Conservation (phyloP, 176 grass and related monocot species). For the Phoenix dactylifera region DNA sequence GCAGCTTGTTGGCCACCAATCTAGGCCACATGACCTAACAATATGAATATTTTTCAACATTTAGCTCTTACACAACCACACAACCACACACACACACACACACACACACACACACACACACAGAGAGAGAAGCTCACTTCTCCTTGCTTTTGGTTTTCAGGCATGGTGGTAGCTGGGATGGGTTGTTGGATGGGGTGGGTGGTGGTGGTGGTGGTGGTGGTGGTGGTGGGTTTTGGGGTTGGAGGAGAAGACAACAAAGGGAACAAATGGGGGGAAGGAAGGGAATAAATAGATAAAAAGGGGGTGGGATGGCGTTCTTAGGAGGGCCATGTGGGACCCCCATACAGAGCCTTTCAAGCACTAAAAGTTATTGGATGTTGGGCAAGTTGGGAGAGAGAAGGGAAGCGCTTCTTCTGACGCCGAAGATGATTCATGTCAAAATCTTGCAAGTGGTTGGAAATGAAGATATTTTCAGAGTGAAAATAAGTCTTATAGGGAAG, state of each 20-base stretch:
- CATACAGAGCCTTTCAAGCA: not conserved
- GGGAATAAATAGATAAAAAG: conserved; percentile 4
- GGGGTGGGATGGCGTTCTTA: not conserved
- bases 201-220: too few relatives aligned
- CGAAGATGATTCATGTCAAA: not conserved
- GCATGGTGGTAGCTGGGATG: conserved; percentile 1
- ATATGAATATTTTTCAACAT: not conserved
- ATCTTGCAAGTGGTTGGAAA: conserved; percentile 3
- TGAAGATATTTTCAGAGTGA: not conserved
- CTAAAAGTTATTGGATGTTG: not conserved
- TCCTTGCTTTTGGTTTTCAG: conserved; percentile 9
- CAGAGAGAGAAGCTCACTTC: not conserved
- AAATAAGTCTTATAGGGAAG: conserved; percentile 1
- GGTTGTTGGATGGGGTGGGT: too few relatives aligned
- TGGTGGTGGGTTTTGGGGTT: not conserved
- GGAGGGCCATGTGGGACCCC: not conserved
- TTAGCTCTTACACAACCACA: not conserved
- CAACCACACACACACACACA: too few relatives aligned
- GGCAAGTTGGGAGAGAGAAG: not conserved
- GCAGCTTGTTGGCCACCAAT: conserved; percentile 23
- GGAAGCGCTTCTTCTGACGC: not conserved
- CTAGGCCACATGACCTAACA: conserved; percentile 16
- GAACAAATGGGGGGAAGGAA: not conserved
- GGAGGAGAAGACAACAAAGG: not conserved
- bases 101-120: too few relatives aligned